Conservation (phyloP, 257 asterid species). For the Plectranthus barbatus region DNA sequence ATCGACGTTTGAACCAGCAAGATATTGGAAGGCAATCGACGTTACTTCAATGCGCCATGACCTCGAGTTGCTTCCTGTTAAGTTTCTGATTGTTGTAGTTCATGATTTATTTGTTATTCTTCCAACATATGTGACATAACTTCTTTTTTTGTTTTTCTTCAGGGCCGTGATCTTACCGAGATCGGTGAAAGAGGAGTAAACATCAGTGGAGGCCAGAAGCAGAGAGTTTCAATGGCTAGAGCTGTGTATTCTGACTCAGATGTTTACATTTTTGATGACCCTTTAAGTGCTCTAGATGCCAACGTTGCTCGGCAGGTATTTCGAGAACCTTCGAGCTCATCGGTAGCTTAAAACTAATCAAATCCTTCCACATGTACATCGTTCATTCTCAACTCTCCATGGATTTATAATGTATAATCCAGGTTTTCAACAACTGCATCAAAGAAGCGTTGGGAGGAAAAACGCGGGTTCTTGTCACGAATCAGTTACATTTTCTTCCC, state of each 20-base stretch:
- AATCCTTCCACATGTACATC: too few species aligned
- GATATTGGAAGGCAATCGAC: slow-evolving; percentile 64
- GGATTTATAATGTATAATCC: too few species aligned
- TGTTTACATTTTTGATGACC: slow-evolving; percentile 86
- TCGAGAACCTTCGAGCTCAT: too few species aligned
- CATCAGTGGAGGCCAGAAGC: slow-evolving; percentile 95
- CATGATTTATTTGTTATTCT: neutral
- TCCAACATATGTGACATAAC: neutral
- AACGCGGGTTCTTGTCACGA: slow-evolving; percentile 83
- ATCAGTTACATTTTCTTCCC: slow-evolving; percentile 83
- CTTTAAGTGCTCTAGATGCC: slow-evolving; percentile 87
- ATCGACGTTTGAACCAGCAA: slow-evolving; percentile 52
- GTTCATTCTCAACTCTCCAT: too few species aligned
- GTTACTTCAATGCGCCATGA: slow-evolving; percentile 72
- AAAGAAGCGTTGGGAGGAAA: slow-evolving; percentile 67
- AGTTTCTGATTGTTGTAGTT: slow-evolving; percentile 18
- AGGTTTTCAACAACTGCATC: slow-evolving; percentile 75
- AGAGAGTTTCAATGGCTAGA: slow-evolving; percentile 91
- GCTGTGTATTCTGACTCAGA: slow-evolving; percentile 84
- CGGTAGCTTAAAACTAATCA: too few species aligned
- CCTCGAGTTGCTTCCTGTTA: slow-evolving; percentile 77
- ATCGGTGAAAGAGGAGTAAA: slow-evolving; percentile 95
- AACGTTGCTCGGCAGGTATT: slow-evolving; percentile 76
- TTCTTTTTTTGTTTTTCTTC: slow-evolving; percentile 15
- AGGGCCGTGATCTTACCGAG: slow-evolving; percentile 92